Evolutionary conservation across 495 filamentous ascomycete genomes (phyloP).

Genomic region (Xeromyces bisporus): DNA sequence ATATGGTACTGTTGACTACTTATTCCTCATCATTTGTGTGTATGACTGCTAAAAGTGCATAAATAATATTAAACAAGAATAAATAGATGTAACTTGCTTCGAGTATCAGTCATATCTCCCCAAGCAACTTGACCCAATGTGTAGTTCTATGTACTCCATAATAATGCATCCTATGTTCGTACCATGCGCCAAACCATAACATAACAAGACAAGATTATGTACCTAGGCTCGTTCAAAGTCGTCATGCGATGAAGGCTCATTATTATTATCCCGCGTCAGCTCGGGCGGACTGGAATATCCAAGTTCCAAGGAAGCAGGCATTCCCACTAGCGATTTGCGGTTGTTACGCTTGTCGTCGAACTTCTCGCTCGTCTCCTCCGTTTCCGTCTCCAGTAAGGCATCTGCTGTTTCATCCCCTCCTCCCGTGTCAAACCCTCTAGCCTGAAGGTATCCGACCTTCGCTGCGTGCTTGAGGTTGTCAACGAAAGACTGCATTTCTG

Average conservation of each 20-base stretch:
- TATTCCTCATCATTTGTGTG: no score
- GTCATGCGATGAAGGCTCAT: constrained; percentile 24
- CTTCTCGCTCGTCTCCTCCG: constrained; percentile 48
- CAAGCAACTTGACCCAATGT: no score
- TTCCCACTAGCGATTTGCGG: constrained; percentile 24
- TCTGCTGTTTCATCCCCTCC: constrained; percentile 19
- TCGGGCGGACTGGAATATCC: constrained; percentile 16
- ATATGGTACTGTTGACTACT: no score
- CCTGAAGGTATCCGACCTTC: constrained; percentile 32
- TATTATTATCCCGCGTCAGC: constrained; percentile 13
- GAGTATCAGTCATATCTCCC: no score
- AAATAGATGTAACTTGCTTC: no score
- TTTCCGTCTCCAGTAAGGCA: constrained; percentile 18
- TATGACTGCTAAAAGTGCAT: no score
- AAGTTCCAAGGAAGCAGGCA: constrained; percentile 19
- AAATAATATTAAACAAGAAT: no score
- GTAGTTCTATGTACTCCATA: no score
- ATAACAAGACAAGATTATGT: constrained; percentile 8
- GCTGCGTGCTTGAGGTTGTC: constrained; percentile 42
- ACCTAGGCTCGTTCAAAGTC: constrained; percentile 35
- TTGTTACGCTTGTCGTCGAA: constrained; percentile 25
- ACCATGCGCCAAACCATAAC: constrained; percentile 1
- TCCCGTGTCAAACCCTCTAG: constrained; percentile 16
- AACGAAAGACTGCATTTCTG: constrained; percentile 40
- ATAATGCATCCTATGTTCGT: no score